Base-by-base conservation (phyloP, 208 protist species). In the Phytomonas sp. region DNA sequence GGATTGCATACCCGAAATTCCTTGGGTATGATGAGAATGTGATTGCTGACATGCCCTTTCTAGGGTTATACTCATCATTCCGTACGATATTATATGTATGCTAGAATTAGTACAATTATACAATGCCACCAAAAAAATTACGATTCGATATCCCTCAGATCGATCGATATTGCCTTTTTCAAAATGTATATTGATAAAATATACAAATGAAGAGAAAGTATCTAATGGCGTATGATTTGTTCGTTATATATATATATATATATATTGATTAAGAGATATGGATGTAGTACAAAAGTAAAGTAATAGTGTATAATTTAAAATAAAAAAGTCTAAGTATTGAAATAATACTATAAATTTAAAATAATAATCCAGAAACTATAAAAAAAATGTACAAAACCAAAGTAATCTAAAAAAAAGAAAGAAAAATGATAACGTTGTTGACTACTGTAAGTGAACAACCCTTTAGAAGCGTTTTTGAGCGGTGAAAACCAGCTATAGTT, bases 331-430 rank as follows among this genome's bases (percentile, higher is more conserved):
- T 42, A 49, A 68, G 45, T 30, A 49, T 42, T 63, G 2, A 64
- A 30, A 67, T 33, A 68, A 40, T 66, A 66, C 30, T 26, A 75
- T 65, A 59, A 64, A 56, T 52, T 6, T 0, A 63, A 72, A 42
- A 64, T 34, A 65, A 30, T 29, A 65, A 10, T 29, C 61, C 49
- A 72, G 66, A 66, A 31, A 71, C 34, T n/a, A 42, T 65, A 36
- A 29, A 66, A 34, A 0, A 60, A 62, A 62, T 33, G 49, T 31
- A 63, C 45, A 60, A 70, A 61, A 36, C 26, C 26, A 63, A 71
- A 63, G 14, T 16, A 65, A 65, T 72, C 40, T 30, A 29, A 65
- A 65, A 19, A 42, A 32, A 4, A 30, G 31, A 71, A 37, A n/a
- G 16, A 36, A 60, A 62, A 62, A 62, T 49, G 12, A 29, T 16